Evolutionary conservation across 768 basidiomycete species (phyloP).

Genomic region (Ephemerocybe angulata): DNA sequence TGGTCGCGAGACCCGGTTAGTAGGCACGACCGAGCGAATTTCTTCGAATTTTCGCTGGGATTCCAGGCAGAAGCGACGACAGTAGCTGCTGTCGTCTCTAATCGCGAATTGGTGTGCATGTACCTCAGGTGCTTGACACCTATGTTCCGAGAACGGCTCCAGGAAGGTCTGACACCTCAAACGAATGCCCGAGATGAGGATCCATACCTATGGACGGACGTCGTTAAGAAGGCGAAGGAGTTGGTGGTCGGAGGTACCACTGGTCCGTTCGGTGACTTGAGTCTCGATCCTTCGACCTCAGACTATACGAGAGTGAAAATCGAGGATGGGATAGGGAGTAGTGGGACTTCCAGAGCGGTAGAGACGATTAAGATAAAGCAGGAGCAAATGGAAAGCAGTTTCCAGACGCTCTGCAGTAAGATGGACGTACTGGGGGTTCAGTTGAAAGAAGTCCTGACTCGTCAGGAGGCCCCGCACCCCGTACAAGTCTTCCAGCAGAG

Average conservation of each 20-base stretch:
- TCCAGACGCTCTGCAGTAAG: too few relatives aligned
- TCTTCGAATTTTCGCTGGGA: too few relatives aligned
- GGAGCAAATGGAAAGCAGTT: too few relatives aligned
- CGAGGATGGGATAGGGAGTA: too few relatives aligned
- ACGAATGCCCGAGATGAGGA: neutral
- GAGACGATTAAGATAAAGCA: neutral
- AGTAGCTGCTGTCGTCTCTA: neutral
- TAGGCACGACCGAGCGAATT: neutral
- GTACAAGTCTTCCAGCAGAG: neutral
- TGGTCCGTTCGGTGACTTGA: too few relatives aligned
- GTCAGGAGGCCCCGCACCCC: too few relatives aligned
- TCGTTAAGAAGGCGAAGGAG: neutral
- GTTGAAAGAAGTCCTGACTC: too few relatives aligned
- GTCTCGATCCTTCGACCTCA: too few relatives aligned
- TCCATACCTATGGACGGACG: neutral
- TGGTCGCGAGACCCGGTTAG: neutral
- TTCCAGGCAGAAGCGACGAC: neutral
- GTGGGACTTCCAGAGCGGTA: neutral
- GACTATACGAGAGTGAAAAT: too few relatives aligned
- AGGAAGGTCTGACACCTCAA: neutral
- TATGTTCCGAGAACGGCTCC: neutral
- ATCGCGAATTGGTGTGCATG: neutral
- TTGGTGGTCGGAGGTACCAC: neutral
- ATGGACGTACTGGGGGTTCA: too few relatives aligned
- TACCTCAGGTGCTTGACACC: neutral